Conservation (phyloP, 768 basidiomycete species). For the Pleurotus tuber-regium region DNA sequence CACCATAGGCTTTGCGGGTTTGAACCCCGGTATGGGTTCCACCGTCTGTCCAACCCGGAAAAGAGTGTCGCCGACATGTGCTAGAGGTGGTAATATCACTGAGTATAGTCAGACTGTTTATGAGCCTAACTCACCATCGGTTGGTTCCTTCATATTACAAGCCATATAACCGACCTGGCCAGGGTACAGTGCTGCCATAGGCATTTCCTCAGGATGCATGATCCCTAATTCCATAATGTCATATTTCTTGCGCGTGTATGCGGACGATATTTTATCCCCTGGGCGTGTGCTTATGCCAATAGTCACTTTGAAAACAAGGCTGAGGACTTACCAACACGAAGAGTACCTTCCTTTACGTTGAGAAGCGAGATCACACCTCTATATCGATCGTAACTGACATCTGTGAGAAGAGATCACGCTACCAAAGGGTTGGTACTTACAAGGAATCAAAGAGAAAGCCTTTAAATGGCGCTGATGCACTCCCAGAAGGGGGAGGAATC, state of each 20-base stretch:
- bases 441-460: constrained; percentile 93
- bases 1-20: constrained; percentile 93
- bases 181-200: constrained; percentile 61
- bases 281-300: constrained; percentile 3
- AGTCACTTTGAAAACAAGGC: neutral
- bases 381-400: constrained; percentile 84
- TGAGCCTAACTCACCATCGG: constrained; percentile 65
- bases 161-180: constrained; percentile 89
- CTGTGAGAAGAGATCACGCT: constrained; percentile 13
- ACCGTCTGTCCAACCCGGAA: constrained; percentile 71
- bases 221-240: constrained; percentile 88
- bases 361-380: constrained; percentile 94
- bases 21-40: constrained; percentile 87
- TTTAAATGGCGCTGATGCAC: constrained; percentile 54
- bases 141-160: constrained; percentile 97
- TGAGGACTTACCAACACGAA: constrained; percentile 67
- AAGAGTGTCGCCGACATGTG: constrained; percentile 93
- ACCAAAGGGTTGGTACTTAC: constrained; percentile 41
- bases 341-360: constrained; percentile 72
- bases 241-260: constrained; percentile 82
- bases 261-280: constrained; percentile 92
- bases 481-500: constrained; percentile 77
- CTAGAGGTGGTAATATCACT: constrained; percentile 34
- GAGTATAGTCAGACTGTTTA: neutral
- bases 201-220: constrained; percentile 86